phyloP scores from a whole-genome alignment of 2,329 filamentous ascomycete genomes.

The Fusarium sp. region DNA sequence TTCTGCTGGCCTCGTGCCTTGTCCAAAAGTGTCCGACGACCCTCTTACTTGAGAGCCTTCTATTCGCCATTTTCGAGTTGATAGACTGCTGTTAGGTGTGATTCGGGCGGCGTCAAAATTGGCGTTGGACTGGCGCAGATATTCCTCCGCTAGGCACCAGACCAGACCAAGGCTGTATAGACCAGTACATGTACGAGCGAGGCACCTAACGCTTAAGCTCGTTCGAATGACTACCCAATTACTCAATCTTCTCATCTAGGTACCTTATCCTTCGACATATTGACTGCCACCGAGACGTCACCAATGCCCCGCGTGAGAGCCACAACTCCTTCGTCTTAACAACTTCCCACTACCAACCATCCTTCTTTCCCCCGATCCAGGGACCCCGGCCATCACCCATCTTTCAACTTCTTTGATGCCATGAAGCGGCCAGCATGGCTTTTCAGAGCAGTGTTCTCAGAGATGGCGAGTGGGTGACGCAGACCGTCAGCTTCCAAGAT shows the following conservation, averaged over 20 bases:
- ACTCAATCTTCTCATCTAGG: not conserved
- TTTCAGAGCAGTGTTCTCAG: slow-evolving; percentile 66
- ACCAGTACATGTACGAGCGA: not conserved
- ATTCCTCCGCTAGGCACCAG: slow-evolving; percentile 7
- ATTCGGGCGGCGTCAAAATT: slow-evolving; percentile 4
- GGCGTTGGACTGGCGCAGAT: slow-evolving; percentile 9
- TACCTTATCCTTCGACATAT: not conserved
- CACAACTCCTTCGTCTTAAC: not conserved
- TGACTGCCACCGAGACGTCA: not conserved
- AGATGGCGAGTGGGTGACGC: slow-evolving; percentile 67
- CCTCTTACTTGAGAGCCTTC: not conserved
- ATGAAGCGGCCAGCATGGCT: slow-evolving; percentile 50
- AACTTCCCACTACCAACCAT: not conserved
- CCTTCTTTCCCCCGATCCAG: not conserved
- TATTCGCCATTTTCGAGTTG: not conserved
- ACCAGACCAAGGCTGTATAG: slow-evolving; percentile 12
- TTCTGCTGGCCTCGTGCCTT: not conserved
- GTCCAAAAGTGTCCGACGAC: not conserved
- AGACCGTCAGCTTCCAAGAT: slow-evolving; percentile 58
- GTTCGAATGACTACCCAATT: not conserved
- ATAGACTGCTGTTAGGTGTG: slow-evolving; percentile 8
- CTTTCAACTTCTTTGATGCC: slow-evolving; percentile 24
- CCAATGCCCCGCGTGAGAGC: slow-evolving; percentile 2
- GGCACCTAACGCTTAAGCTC: not conserved
- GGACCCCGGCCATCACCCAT: not conserved